Percentiles rank a stretch among this genome's conserved stretches.
Conservation (phyloP, 441 rosid species). For the Arabidopsis hybrid region DNA sequence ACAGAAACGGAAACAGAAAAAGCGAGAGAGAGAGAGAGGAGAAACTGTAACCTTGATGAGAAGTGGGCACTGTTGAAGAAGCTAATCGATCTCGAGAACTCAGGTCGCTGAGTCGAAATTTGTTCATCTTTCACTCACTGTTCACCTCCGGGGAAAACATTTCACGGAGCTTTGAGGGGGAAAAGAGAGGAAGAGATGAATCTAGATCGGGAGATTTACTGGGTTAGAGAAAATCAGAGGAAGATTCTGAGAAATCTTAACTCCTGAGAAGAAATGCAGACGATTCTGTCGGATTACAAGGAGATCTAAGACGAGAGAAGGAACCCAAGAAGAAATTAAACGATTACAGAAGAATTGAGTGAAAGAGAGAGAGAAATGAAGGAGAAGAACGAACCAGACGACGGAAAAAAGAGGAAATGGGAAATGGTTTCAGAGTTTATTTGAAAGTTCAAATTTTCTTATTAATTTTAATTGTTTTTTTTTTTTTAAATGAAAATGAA, state of each 20-base stretch:
- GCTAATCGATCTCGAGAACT: constrained; percentile 47
- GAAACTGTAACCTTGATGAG: constrained; percentile 48
- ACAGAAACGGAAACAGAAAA: not conserved
- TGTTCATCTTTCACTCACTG: constrained; percentile 60
- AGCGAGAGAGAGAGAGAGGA: not conserved
- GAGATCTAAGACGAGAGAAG: constrained; percentile 14
- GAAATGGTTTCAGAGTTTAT: not conserved
- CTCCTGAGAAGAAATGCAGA: constrained; percentile 5
- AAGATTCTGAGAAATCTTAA: constrained; percentile 42
- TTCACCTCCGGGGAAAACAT: constrained; percentile 18
- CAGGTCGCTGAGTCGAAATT: constrained; percentile 40
- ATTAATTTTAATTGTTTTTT: too few relatives aligned
- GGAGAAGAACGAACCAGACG: not conserved
- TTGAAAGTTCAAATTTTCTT: constrained; percentile 38
- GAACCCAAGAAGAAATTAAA: constrained; percentile 29
- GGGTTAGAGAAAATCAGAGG: constrained; percentile 37
- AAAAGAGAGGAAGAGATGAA: constrained; percentile 23
- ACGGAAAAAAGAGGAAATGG: constrained; percentile 8
- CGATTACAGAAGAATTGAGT: constrained; percentile 3
- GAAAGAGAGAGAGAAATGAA: constrained; percentile 4
- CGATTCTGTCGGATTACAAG: constrained; percentile 9
- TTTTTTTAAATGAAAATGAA: not conserved
- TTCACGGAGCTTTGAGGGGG: not conserved
- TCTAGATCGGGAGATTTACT: constrained; percentile 43
- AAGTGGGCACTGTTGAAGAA: constrained; percentile 32